Evolutionary conservation across 2,329 filamentous ascomycete species (phyloP), one percentile per base, ranked within the genome.

Genomic region (Hypomyces rosellus): DNA sequence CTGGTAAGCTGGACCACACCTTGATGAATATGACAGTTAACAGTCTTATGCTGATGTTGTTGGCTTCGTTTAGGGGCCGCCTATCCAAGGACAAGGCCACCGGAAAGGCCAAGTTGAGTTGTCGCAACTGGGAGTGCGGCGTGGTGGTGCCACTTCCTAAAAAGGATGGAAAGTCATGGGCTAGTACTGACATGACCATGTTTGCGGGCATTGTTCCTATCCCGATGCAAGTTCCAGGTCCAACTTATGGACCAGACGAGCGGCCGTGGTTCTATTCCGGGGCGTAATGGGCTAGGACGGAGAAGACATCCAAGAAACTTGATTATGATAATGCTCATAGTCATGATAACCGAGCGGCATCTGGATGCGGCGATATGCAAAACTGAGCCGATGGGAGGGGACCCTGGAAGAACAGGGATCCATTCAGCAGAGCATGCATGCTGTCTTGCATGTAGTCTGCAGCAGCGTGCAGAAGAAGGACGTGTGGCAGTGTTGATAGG

Each of bases 61-160:
- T 53, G 55, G 54, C 43, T 34, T 37, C 42, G 49, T 4, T 57
- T 57, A 89, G 86, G 92, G 93, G 92, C 18, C 83, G 83, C 43
- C 69, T 96, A 30, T 80, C 84, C 48, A 83, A 84, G 61, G 85
- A 95, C 60, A 82, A 78, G 57, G 69, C 65, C 7, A 85, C 81
- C 2, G 84, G 84, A 54, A 69, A 79, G 54, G 80, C 82, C 12
- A 95, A 89, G 66, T 75, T 97, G 55, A 90, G 80, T 55, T 90
- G 87, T 66, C 83, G 88, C 49, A 99, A 97, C 66, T 97, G 92
- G 91, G 93, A 97, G 69, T 96, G 90, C 63, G 93, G 93, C 34
- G 88, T 99, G 1, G 60, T 97, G 20, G 65, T 96, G 38, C 82
- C 84, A 9, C 73, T 87, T 20, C 59, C 61, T 47, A 55, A 38